Conservation (phyloP, 176 grass and related monocot species). For the Oryza australiensis region DNA sequence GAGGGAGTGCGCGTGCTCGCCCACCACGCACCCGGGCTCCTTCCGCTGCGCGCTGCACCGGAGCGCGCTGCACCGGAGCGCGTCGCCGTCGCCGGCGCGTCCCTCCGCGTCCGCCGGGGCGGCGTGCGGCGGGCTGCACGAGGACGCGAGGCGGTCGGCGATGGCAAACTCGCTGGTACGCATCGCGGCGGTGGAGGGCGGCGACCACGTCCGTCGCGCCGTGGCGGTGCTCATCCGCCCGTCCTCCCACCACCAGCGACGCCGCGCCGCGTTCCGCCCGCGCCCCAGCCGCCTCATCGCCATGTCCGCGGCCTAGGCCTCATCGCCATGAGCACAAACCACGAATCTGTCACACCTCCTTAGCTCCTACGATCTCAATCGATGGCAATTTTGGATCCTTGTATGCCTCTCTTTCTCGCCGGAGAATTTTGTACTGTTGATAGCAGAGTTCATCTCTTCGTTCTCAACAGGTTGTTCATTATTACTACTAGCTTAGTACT, state of each 20-base stretch:
- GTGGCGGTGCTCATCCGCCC: slow-evolving; percentile 53
- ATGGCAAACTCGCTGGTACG: slow-evolving; percentile 68
- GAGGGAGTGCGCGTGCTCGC: slow-evolving; percentile 58
- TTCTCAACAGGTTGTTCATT: neutral
- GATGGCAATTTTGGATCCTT: neutral
- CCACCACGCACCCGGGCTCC: slow-evolving; percentile 69
- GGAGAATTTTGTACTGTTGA: neutral
- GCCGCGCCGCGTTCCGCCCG: slow-evolving; percentile 38
- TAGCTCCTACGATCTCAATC: too few relatives aligned
- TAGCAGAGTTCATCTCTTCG: neutral
- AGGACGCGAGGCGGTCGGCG: slow-evolving; percentile 36
- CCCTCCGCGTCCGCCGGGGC: neutral
- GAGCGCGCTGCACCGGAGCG: slow-evolving; percentile 36
- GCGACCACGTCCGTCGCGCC: slow-evolving; percentile 52
- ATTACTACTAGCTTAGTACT: neutral
- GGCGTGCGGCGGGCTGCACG: slow-evolving; percentile 34
- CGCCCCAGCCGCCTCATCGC: slow-evolving; percentile 51
- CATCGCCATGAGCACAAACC: neutral
- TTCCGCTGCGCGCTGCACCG: slow-evolving; percentile 68
- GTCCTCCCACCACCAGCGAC: slow-evolving; percentile 50
- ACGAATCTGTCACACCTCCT: neutral
- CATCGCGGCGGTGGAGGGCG: slow-evolving; percentile 62
- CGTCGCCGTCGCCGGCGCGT: neutral
- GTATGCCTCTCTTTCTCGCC: neutral
- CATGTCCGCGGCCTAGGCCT: slow-evolving; percentile 33